Evolutionary conservation across 371 early-diverging fungal genomes (phyloP), one percentile per base, ranked within the genome.

Genomic region (Actinomortierella ambigua): DNA sequence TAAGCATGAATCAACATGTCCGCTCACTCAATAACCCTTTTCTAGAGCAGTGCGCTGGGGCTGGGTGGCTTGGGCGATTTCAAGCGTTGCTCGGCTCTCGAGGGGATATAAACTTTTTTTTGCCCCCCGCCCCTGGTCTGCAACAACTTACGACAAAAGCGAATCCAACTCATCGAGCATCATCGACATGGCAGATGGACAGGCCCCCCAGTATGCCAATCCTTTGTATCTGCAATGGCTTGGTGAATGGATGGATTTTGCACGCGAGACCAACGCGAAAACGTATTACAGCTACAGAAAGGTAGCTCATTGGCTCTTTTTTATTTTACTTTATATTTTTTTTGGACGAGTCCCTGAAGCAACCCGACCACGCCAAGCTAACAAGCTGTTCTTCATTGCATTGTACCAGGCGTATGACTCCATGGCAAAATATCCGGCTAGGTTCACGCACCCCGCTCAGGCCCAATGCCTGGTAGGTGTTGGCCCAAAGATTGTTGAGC

Each of bases 161-260:
- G n/a, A n/a, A n/a, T n/a, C n/a, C n/a, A n/a, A n/a, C n/a, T n/a
- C n/a, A n/a, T n/a, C n/a, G n/a, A n/a, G 34, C 4, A 34, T 34
- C 34, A 34, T 34, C 34, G 34, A 4, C 34, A 34, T 34, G 34
- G 11, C 7, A 6, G 34, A 34, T 6, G 34, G 34, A 34, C 34
- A 34, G 34, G 24, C 39, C 18, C 26, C 60, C 3, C 22, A 69
- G 9, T 88, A 87, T 60, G 88, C 79, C 17, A 90, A 90, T 61
- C 88, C 89, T 15, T 63, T 88, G 23, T 80, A 76, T 61, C 70
- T 84, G 15, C 67, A 82, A 41, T 90, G 89, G 89, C 66, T 90
- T 15, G 77, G 77, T 20, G 88, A 89, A 61, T 86, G 86, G 86
- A 81, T 82, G 82, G 80, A 81, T 27, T 42, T 66, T 22, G 81